Evolutionary conservation across 78 protist genomes (phyloP).

Genomic region (Dictyostelium brefeldianum): DNA sequence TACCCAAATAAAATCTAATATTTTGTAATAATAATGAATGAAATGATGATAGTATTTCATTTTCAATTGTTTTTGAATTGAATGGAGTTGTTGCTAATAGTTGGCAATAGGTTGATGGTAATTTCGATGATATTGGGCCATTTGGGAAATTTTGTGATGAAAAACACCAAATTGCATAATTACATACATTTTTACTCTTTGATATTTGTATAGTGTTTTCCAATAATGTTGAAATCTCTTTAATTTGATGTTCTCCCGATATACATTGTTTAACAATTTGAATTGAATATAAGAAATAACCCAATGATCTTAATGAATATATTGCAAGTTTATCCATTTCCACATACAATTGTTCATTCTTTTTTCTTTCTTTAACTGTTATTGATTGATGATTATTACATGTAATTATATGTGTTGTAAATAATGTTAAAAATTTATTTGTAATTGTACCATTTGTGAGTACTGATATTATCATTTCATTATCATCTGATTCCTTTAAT

Average conservation of each 20-base stretch:
- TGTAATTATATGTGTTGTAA: not conserved
- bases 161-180: conserved; percentile 76
- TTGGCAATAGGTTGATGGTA: not conserved
- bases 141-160: conserved; percentile 58
- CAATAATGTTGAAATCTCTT: conserved; percentile 42
- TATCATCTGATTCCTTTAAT: conserved; percentile 1
- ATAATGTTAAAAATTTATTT: not conserved
- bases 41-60: conserved; percentile 37
- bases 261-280: not conserved
- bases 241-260: not conserved
- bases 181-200: conserved; percentile 54
- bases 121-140: conserved; percentile 47
- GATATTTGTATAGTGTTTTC: conserved; percentile 56
- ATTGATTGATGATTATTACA: not conserved
- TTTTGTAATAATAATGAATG: conserved; percentile 22
- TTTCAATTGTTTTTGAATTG: conserved; percentile 55
- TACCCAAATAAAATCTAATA: not conserved
- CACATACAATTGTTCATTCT: not conserved
- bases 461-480: not conserved
- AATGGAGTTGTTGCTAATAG: conserved; percentile 24
- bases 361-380: not conserved
- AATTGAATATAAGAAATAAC: conserved; percentile 36
- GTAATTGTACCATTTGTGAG: not conserved
- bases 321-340: conserved; percentile 56
- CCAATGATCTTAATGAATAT: conserved; percentile 38